Percentiles rank a stretch among this genome's conserved stretches.
Conservation (phyloP, 2,329 filamentous ascomycete genomes). For the Sporothrix euskadiensis region DNA sequence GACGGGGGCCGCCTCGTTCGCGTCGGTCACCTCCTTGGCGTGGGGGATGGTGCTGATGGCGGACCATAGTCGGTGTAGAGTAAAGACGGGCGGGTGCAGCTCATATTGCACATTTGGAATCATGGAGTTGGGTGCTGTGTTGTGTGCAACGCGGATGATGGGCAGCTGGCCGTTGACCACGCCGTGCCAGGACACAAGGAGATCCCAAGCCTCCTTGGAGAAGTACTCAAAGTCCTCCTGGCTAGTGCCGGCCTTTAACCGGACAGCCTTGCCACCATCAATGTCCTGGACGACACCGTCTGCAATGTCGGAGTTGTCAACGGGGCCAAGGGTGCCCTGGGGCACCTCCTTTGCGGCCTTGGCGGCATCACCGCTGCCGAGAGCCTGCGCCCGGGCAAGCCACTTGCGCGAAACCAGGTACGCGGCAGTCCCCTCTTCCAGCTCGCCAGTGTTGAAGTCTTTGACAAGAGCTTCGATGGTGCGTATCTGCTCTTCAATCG, state of each 20-base stretch:
- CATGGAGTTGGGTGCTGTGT: slow-evolving; percentile 64
- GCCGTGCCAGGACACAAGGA: slow-evolving; percentile 81
- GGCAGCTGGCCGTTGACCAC: slow-evolving; percentile 66
- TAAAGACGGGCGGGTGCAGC: slow-evolving; percentile 80
- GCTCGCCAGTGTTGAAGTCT: slow-evolving; percentile 52
- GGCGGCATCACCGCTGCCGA: slow-evolving; percentile 58
- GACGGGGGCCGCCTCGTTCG: slow-evolving; percentile 60
- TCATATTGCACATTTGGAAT: slow-evolving; percentile 75
- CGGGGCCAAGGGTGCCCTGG: slow-evolving; percentile 60
- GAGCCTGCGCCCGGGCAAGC: slow-evolving; percentile 71
- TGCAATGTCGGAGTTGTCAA: slow-evolving; percentile 86
- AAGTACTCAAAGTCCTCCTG: slow-evolving; percentile 75
- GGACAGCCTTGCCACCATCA: slow-evolving; percentile 62
- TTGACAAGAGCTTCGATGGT: slow-evolving; percentile 65
- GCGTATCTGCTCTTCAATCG: slow-evolving; percentile 62
- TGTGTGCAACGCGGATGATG: slow-evolving; percentile 75
- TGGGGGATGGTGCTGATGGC: slow-evolving; percentile 57
- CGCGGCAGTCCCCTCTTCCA: slow-evolving; percentile 71
- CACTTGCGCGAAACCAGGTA: slow-evolving; percentile 79
- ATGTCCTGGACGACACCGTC: slow-evolving; percentile 58
- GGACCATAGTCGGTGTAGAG: slow-evolving; percentile 75
- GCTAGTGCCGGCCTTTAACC: slow-evolving; percentile 68
- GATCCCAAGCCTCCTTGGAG: slow-evolving; percentile 76
- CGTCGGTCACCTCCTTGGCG: slow-evolving; percentile 61
- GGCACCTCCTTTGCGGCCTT: slow-evolving; percentile 48